A percentile compares a stretch with the other conserved stretches of the same genome.
Conservation (phyloP, 768 basidiomycete species). For the Glaciozyma antarctica region DNA sequence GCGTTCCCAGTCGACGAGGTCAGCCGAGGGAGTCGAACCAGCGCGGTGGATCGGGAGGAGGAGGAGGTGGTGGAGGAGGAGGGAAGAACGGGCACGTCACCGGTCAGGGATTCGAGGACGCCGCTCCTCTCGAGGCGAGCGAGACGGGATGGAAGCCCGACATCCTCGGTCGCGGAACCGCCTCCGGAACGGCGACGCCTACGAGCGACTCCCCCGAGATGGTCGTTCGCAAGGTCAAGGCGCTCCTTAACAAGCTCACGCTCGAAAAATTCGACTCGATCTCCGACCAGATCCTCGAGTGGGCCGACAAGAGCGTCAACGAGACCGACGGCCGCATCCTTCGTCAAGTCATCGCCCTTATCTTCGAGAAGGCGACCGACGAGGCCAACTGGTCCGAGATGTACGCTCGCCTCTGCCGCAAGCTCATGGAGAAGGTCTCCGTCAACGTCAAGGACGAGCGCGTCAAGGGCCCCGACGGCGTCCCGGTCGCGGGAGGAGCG, state of each 20-base stretch:
- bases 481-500: constrained; percentile 82
- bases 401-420: constrained; percentile 89
- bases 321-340: constrained; percentile 90
- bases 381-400: constrained; percentile 93
- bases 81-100: constrained; percentile 43
- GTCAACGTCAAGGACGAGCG: constrained; percentile 79
- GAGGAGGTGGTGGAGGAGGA: constrained; percentile 34
- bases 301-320: constrained; percentile 87
- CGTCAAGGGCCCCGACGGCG: constrained; percentile 68
- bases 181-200: constrained; percentile 33
- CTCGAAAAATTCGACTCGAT: constrained; percentile 95
- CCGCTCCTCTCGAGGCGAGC: constrained; percentile 13
- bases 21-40: not conserved
- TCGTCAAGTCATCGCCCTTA: constrained; percentile 88
- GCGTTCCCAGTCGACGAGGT: constrained; percentile 28
- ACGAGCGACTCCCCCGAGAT: constrained; percentile 61
- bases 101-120: constrained; percentile 28
- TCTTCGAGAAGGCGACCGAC: constrained; percentile 95
- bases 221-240: constrained; percentile 87
- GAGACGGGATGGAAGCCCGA: constrained; percentile 24
- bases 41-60: not conserved
- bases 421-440: constrained; percentile 91
- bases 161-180: constrained; percentile 12
- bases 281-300: constrained; percentile 84
- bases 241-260: constrained; percentile 85